phyloP scores from a whole-genome alignment of 2,329 filamentous ascomycete genomes.

The Karstenula rhodostoma region DNA sequence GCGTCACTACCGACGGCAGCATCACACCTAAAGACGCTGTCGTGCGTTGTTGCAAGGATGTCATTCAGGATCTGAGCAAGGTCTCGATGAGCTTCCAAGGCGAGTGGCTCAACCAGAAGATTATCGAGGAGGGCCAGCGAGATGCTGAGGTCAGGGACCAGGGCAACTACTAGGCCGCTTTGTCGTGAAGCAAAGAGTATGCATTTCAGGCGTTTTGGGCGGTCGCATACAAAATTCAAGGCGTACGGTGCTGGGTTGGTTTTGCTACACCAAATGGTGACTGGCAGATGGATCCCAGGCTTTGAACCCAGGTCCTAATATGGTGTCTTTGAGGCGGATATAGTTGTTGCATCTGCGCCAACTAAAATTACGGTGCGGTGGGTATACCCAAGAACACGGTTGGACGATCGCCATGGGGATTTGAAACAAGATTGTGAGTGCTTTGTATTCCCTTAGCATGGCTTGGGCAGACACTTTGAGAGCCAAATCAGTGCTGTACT shows the following conservation, averaged over 20 bases:
- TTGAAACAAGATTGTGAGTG: background rate
- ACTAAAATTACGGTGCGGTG: background rate
- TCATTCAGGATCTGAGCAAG: slow-evolving; percentile 81
- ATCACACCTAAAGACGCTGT: slow-evolving; percentile 91
- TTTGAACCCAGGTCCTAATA: background rate
- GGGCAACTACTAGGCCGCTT: slow-evolving; percentile 32
- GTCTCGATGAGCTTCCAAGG: slow-evolving; percentile 90
- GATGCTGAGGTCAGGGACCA: slow-evolving; percentile 43
- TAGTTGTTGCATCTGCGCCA: background rate
- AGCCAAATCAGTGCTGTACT: background rate
- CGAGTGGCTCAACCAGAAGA: slow-evolving; percentile 62
- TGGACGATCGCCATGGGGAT: background rate
- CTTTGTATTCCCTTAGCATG: background rate
- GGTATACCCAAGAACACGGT: background rate
- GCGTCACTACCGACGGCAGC: slow-evolving; percentile 89
- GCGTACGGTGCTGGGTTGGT: background rate
- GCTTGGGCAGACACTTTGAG: background rate
- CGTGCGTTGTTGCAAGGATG: slow-evolving; percentile 78
- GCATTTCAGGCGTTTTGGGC: slow-evolving; percentile 7
- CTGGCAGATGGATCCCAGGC: background rate
- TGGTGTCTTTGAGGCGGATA: background rate
- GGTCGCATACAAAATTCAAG: background rate
- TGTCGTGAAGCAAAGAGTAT: background rate
- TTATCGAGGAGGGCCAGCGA: slow-evolving; percentile 46
- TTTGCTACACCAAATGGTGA: background rate